These are phyloP conservation scores for Rhodofomes roseus DNA, from an alignment of 1,284 basidiomycete genomes.

Conservation along the genomic window DNA sequence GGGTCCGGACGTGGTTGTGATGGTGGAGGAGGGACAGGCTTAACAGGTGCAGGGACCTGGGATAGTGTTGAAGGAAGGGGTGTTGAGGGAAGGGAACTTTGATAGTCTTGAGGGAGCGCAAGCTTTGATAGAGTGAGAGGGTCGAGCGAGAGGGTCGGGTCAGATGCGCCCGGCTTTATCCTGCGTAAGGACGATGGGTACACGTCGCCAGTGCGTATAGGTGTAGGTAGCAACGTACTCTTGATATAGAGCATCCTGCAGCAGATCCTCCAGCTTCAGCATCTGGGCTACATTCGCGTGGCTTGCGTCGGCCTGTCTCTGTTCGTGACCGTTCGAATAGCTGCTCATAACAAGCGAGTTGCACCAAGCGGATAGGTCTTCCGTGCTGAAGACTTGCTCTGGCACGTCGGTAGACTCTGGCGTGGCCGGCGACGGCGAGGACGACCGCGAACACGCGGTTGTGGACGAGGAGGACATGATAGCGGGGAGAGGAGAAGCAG, in stretches of 20 bases:
- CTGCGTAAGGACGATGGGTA: conserved; percentile 14
- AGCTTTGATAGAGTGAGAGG: conserved; percentile 3
- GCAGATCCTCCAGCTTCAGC: conserved; percentile 65
- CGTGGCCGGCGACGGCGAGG: conserved; percentile 66
- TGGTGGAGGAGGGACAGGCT: conserved; percentile 58
- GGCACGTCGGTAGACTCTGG: conserved; percentile 58
- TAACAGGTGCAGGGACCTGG: conserved; percentile 32
- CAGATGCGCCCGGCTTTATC: conserved; percentile 10
- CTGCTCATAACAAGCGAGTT: conserved; percentile 39
- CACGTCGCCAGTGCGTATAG: conserved; percentile 7
- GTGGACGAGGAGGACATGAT: conserved; percentile 53
- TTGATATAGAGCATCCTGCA: conserved; percentile 67
- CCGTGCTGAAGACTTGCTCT: conserved; percentile 45
- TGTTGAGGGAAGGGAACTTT: conserved; percentile 4
- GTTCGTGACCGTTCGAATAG: conserved; percentile 29
- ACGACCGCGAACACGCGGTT: conserved; percentile 51
- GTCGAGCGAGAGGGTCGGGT: neutral
- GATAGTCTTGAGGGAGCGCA: conserved; percentile 4
- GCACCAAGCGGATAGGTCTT: conserved; percentile 59
- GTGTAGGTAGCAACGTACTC: conserved; percentile 51
- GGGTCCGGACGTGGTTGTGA: conserved; percentile 49
- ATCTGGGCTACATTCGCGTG: conserved; percentile 45
- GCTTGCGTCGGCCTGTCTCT: conserved; percentile 15
- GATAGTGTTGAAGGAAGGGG: conserved; percentile 4
- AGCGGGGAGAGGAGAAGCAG: conserved; percentile 17